A percentile compares a stretch with the other conserved stretches of the same genome.
Evolutionary conservation across 2,329 filamentous ascomycete genomes (phyloP).

Genomic region (Aspergillus intermedius): DNA sequence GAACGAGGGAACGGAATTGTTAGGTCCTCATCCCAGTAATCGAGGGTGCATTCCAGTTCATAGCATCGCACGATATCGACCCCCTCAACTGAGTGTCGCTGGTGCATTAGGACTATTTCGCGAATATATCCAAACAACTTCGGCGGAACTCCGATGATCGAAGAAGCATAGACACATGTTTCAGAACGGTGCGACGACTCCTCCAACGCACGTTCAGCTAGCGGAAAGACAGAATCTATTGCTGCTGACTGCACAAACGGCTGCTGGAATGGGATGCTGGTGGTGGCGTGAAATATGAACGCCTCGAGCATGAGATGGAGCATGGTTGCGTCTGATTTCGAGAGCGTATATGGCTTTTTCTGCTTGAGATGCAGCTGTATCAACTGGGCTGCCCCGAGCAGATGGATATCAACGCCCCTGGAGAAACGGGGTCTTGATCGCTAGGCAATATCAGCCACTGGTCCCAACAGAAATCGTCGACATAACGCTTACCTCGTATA

Average conservation of each 20-base stretch:
- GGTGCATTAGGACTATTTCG: slow-evolving; percentile 7
- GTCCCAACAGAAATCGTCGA: background rate
- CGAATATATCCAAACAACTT: slow-evolving; percentile 16
- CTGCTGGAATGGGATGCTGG: slow-evolving; percentile 17
- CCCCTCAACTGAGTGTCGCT: background rate
- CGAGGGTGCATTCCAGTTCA: slow-evolving; percentile 3
- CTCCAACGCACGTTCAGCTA: slow-evolving; percentile 9
- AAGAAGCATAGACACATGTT: slow-evolving; percentile 3
- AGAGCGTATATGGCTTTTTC: background rate
- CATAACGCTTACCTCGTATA: slow-evolving; percentile 15
- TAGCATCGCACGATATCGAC: background rate
- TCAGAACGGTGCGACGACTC: slow-evolving; percentile 2
- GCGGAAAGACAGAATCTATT: slow-evolving; percentile 14
- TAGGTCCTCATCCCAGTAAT: background rate
- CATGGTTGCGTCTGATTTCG: slow-evolving; percentile 5
- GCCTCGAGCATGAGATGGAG: slow-evolving; percentile 16
- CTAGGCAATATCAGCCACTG: slow-evolving; percentile 2
- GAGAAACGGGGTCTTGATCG: slow-evolving; percentile 13
- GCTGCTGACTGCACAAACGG: background rate
- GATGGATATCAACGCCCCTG: slow-evolving; percentile 13
- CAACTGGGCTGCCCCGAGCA: slow-evolving; percentile 16
- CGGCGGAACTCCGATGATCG: slow-evolving; percentile 16
- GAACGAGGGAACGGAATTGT: background rate
- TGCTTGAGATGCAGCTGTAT: slow-evolving; percentile 7
- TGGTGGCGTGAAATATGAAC: slow-evolving; percentile 22